Evolutionary conservation across 257 asterid genomes (phyloP), one percentile per base, ranked within the genome.

Genomic region (Rhazya stricta): DNA sequence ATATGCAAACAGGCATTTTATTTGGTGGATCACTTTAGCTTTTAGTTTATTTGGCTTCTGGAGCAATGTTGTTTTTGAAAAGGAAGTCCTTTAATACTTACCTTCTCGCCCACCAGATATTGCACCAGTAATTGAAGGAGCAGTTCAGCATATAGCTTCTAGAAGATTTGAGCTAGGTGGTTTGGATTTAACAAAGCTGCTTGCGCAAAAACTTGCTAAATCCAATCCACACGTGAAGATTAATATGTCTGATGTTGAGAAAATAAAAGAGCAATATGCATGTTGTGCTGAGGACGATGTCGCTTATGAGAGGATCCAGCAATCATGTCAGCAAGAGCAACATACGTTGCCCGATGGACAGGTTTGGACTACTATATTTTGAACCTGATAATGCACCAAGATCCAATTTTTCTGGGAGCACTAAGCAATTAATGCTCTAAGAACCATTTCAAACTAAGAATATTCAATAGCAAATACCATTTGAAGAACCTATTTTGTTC

Each of bases 51-150:
- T 25, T 60, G 54, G 41, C 57, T 39, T 69, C 21, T 65, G 30
- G 29, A 39, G 18, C 25, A 15, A 19, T 51, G 25, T 65, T 37
- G 54, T 42, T 25, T 48, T 25, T 7, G 46, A 5, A 34, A 29
- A 6, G 75, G 42, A 68, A n/a, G 60, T 54, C 54, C 56, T 77
- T n/a, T 46, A 9, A 67, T 12, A 7, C 27, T 4, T 54, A 43
- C 71, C 21, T 63, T 36, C 45, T 29, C 16, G 54, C 6, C 46
- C 66, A 72, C 65, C 91, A 89, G 98, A 94, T 86, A 92, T 94
- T 84, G 97, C 99, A 58, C 91, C 97, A 56, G 97, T 94, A 42
- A 90, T 94, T 75, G 99, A 94, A 80, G 99, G 99, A 76, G 99
- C 96, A 13, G 97, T 94, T 79, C 99, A 94, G 82, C 97, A 89